These are phyloP conservation scores for Eimeria sp. DNA, from an alignment of 169 alveolate species.

Conservation along the genomic window DNA sequence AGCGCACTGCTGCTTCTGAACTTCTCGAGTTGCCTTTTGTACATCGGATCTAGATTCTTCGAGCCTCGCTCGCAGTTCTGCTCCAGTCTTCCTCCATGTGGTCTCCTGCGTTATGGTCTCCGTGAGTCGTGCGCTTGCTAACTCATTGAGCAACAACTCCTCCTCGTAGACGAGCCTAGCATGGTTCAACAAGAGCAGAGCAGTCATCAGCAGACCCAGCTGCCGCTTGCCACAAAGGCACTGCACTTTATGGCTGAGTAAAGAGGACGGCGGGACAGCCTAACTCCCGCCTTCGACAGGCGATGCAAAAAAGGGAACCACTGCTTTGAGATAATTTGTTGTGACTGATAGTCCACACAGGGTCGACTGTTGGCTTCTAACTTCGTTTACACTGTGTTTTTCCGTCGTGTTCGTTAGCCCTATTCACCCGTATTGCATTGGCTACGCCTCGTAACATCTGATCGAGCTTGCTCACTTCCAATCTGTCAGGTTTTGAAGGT, in stretches of 20 bases:
- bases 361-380: neutral
- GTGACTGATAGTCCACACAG: neutral
- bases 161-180: slow-evolving; percentile 60
- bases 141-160: slow-evolving; percentile 49
- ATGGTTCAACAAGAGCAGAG: neutral
- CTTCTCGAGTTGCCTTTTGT: slow-evolving; percentile 6
- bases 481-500: slow-evolving; percentile 40
- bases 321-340: neutral
- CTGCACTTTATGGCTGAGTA: neutral
- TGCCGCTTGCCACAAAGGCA: neutral
- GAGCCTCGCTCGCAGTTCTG: slow-evolving; percentile 27
- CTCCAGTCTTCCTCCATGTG: neutral
- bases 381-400: neutral
- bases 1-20: slow-evolving; percentile 57
- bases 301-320: neutral
- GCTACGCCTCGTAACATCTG: neutral
- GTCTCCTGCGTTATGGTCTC: slow-evolving; percentile 48
- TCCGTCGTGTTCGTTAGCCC: neutral
- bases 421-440: neutral
- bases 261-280: neutral
- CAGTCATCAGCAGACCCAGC: neutral
- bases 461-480: slow-evolving; percentile 63
- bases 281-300: neutral
- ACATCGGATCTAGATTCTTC: neutral
- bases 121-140: slow-evolving; percentile 61